Conservation (phyloP, 2,329 filamentous ascomycete genomes). For the Magnaporthiopsis poae region DNA sequence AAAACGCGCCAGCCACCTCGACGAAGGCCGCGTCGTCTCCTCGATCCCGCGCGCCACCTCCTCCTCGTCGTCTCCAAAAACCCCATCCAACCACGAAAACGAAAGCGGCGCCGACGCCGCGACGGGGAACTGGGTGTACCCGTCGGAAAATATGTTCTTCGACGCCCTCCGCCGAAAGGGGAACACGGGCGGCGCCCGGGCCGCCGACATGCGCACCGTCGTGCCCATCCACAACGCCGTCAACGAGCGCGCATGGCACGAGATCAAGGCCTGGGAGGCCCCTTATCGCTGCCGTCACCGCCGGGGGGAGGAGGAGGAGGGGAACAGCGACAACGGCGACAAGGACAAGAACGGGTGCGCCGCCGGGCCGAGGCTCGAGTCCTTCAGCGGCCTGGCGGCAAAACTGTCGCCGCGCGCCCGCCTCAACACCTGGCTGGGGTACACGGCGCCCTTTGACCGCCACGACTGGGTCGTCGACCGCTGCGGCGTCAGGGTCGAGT, state of each 20-base stretch:
- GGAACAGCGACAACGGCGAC: conserved; percentile 20
- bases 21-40: conserved; percentile 62
- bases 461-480: conserved; percentile 97
- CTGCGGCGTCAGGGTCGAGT: conserved; percentile 76
- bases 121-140: conserved; percentile 92
- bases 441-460: conserved; percentile 81
- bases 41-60: conserved; percentile 56
- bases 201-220: conserved; percentile 75
- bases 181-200: conserved; percentile 54
- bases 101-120: conserved; percentile 62
- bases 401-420: conserved; percentile 73
- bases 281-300: conserved; percentile 36
- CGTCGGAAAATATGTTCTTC: conserved; percentile 95
- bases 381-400: conserved; percentile 64
- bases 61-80: conserved; percentile 18
- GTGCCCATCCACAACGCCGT: conserved; percentile 98
- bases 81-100: conserved; percentile 57
- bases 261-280: conserved; percentile 83
- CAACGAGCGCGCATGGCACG: conserved; percentile 88
- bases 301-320: conserved; percentile 20
- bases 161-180: conserved; percentile 90
- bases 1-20: conserved; percentile 32
- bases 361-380: conserved; percentile 70
- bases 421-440: conserved; percentile 76
- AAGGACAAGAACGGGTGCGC: conserved; percentile 31